phyloP scores from a whole-genome alignment of 306 rosid genomes.

The Arachis stenosperma region DNA sequence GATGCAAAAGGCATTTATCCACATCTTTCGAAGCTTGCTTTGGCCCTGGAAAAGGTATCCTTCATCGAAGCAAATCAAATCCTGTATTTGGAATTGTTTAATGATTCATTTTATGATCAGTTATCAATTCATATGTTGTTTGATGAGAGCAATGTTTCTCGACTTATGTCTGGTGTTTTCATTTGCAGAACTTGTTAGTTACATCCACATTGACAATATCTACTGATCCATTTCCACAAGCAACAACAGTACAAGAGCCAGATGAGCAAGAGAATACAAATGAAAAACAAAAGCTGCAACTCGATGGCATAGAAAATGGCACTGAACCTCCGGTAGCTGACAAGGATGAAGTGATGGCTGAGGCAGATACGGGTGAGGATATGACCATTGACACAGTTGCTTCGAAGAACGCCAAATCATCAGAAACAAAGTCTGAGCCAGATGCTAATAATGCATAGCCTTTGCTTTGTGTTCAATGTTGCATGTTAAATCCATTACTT shows the following conservation, averaged over 20 bases:
- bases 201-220: constrained; percentile 70
- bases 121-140: constrained; percentile 1
- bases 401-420: constrained; percentile 59
- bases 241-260: constrained; percentile 45
- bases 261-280: constrained; percentile 48
- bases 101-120: constrained; percentile 10
- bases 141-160: constrained; percentile 23
- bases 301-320: constrained; percentile 60
- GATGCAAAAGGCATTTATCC: constrained; percentile 80
- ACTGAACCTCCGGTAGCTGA: constrained; percentile 57
- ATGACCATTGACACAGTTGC: constrained; percentile 80
- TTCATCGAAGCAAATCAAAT: constrained; percentile 7
- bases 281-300: constrained; percentile 55
- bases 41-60: constrained; percentile 94
- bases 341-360: constrained; percentile 75
- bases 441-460: constrained; percentile 53
- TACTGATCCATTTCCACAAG: constrained; percentile 55
- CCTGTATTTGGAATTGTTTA: constrained; percentile 15
- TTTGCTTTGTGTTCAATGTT: constrained; percentile 21
- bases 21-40: constrained; percentile 83
- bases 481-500: constrained; percentile 24
- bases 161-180: constrained; percentile 27
- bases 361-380: constrained; percentile 64
- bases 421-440: constrained; percentile 59
- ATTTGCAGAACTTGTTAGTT: constrained; percentile 79